Conservation (phyloP, 2,329 filamentous ascomycete genomes). For the Penicillium sp. region DNA sequence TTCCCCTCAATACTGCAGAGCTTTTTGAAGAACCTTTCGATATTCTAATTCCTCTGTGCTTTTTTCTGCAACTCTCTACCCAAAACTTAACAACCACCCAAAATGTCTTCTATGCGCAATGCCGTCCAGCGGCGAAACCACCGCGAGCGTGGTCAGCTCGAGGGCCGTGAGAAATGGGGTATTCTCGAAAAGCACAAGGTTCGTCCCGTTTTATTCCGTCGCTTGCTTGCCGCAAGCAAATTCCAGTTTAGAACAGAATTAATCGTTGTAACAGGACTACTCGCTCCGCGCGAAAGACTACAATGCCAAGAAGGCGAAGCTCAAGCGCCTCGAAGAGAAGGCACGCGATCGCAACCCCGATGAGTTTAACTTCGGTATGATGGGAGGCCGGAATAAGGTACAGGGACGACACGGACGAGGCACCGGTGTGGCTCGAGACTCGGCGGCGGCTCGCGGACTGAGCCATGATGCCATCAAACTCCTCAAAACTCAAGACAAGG, state of each 20-base stretch:
- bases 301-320: conserved; percentile 63
- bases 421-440: conserved; percentile 41
- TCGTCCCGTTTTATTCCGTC: conserved; percentile 10
- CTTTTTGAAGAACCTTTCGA: neutral
- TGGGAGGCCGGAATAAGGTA: conserved; percentile 52
- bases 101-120: conserved; percentile 64
- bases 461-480: conserved; percentile 64
- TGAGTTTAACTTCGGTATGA: conserved; percentile 70
- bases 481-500: conserved; percentile 68
- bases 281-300: conserved; percentile 67
- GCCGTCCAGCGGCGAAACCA: conserved; percentile 81
- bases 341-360: conserved; percentile 66
- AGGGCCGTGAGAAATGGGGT: conserved; percentile 82
- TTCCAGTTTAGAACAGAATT: conserved; percentile 3
- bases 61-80: neutral
- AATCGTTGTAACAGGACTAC: conserved; percentile 57
- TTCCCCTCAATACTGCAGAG: neutral
- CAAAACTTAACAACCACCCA: conserved; percentile 12
- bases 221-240: neutral
- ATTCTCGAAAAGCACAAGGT: conserved; percentile 96
- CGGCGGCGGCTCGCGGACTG: conserved; percentile 48
- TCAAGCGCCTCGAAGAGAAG: conserved; percentile 63
- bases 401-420: conserved; percentile 48
- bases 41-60: neutral
- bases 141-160: conserved; percentile 84